Conservation (phyloP, 371 early-diverging fungal genomes). For the Conidiobolus incongruus region DNA sequence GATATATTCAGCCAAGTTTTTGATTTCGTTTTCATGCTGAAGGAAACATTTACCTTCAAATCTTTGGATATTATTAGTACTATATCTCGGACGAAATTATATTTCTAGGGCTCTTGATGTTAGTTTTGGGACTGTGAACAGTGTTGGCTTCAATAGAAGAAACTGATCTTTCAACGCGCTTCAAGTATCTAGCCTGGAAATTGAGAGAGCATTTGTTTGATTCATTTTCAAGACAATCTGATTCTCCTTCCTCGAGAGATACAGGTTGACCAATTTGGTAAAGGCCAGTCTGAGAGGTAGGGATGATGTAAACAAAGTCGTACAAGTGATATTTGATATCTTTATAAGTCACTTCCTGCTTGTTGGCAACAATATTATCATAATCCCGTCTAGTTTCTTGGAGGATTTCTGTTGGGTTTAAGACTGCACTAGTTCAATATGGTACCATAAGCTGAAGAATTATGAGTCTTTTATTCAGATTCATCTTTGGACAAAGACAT, state of each 20-base stretch:
- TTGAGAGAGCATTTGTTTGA: too few relatives aligned
- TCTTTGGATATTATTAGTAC: constrained; percentile 1
- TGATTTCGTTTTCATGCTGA: constrained; percentile 10
- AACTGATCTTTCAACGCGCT: too few relatives aligned
- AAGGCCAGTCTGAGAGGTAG: constrained; percentile 11
- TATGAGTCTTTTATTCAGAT: constrained; percentile 8
- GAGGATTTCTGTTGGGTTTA: background rate
- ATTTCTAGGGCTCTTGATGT: too few relatives aligned
- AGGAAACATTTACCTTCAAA: constrained; percentile 27
- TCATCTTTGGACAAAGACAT: constrained; percentile 11
- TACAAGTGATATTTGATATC: constrained; percentile 15
- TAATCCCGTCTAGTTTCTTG: background rate
- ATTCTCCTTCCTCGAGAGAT: constrained; percentile 3
- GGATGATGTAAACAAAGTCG: constrained; percentile 18
- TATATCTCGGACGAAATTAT: too few relatives aligned
- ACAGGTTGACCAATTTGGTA: constrained; percentile 20
- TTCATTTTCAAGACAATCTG: background rate
- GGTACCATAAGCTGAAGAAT: constrained; percentile 7
- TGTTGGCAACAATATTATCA: background rate
- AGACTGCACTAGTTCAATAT: background rate
- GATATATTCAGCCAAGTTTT: constrained; percentile 14
- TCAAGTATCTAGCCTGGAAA: too few relatives aligned
- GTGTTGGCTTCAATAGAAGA: too few relatives aligned
- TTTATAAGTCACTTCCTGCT: constrained; percentile 5
- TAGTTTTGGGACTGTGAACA: too few relatives aligned